Conservation (phyloP, 2,329 filamentous ascomycete genomes). For the Cordyceps pruinosa region DNA sequence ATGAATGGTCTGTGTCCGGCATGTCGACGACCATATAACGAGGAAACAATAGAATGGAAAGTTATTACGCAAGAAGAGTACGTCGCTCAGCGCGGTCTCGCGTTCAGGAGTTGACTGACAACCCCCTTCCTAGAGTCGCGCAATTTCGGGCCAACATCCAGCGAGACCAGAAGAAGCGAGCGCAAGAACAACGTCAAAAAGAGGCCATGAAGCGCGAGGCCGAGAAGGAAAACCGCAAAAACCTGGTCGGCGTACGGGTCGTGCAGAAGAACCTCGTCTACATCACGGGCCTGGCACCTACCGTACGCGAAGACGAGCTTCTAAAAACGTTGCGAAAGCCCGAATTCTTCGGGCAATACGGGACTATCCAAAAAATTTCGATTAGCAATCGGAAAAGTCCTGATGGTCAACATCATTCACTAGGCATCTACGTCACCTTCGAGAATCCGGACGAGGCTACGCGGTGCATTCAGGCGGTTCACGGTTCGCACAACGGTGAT, state of each 20-base stretch:
- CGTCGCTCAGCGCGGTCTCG: conserved; percentile 27
- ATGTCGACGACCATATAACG: conserved; percentile 89
- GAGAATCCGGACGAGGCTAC: conserved; percentile 85
- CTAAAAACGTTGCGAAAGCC: conserved; percentile 82
- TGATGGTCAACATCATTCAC: conserved; percentile 70
- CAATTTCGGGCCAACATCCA: conserved; percentile 71
- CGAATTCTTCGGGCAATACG: conserved; percentile 97
- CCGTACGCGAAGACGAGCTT: conserved; percentile 84
- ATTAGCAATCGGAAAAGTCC: conserved; percentile 89
- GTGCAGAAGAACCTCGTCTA: conserved; percentile 99
- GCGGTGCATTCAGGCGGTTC: conserved; percentile 83
- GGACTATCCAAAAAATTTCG: conserved; percentile 96
- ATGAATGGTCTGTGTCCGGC: conserved; percentile 98
- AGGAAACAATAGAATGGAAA: conserved; percentile 96
- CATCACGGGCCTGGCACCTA: conserved; percentile 88
- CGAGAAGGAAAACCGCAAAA: conserved; percentile 91
- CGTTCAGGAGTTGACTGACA: not conserved
- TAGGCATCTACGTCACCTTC: conserved; percentile 98
- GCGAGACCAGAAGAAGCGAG: conserved; percentile 90
- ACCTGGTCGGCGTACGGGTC: conserved; percentile 88
- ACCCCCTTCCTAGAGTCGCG: conserved; percentile 48
- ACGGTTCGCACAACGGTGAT: conserved; percentile 88
- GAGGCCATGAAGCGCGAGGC: conserved; percentile 95
- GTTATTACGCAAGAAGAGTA: conserved; percentile 93
- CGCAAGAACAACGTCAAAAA: conserved; percentile 76